phyloP scores from a whole-genome alignment of 2,329 filamentous ascomycete genomes.

The Aspergillus quadricinctus region DNA sequence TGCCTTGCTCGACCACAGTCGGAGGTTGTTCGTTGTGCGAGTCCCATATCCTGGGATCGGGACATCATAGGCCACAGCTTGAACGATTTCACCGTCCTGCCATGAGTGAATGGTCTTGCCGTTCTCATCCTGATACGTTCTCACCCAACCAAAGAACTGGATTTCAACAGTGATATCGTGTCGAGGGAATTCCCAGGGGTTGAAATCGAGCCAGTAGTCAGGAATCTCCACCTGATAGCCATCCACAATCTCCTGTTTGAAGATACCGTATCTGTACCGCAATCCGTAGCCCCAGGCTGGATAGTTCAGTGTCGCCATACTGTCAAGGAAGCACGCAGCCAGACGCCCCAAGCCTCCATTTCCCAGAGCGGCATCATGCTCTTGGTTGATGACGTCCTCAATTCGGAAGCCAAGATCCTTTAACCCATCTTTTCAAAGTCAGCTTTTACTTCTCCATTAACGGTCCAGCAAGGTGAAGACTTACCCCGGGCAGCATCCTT shows the following conservation, averaged over 20 bases:
- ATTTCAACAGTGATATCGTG: constrained; percentile 95
- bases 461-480: constrained; percentile 18
- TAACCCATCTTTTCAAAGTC: constrained; percentile 63
- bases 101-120: constrained; percentile 73
- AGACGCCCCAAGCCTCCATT: constrained; percentile 94
- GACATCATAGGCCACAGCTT: constrained; percentile 90
- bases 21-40: constrained; percentile 88
- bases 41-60: constrained; percentile 88
- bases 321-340: constrained; percentile 95
- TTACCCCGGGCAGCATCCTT: constrained; percentile 79
- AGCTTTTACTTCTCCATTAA: constrained; percentile 15
- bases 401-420: constrained; percentile 90
- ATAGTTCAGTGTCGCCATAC: constrained; percentile 87
- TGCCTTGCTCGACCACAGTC: constrained; percentile 96
- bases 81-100: constrained; percentile 91
- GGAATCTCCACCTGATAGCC: constrained; percentile 98
- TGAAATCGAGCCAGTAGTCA: constrained; percentile 99
- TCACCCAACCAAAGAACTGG: constrained; percentile 88
- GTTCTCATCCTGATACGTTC: constrained; percentile 66
- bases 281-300: constrained; percentile 97
- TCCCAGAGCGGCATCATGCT: constrained; percentile 92
- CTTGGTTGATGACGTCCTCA: constrained; percentile 90
- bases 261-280: constrained; percentile 94
- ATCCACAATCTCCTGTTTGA: constrained; percentile 98
- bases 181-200: constrained; percentile 96